phyloP scores from a whole-genome alignment of 2,329 filamentous ascomycete species.

The Trichoderma arundinaceum region DNA sequence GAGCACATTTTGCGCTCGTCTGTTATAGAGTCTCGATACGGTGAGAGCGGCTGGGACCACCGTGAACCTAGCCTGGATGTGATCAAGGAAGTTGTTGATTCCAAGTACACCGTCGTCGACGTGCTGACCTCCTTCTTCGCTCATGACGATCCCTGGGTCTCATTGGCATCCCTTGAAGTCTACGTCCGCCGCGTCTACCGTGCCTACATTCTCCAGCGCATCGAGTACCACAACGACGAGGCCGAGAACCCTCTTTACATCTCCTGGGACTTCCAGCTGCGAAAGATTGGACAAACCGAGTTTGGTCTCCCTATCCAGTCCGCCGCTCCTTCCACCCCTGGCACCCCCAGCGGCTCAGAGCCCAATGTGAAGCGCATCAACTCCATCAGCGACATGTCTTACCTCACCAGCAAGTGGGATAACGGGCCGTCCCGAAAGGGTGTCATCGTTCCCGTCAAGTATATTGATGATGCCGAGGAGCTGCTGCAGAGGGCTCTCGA shows the following conservation, averaged over 20 bases:
- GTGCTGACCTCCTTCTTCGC: conserved; percentile 94
- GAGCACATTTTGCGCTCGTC: conserved; percentile 97
- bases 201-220: conserved; percentile 87
- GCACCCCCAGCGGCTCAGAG: conserved; percentile 67
- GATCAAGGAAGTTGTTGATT: conserved; percentile 97
- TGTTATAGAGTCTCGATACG: conserved; percentile 95
- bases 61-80: conserved; percentile 87
- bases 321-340: conserved; percentile 82
- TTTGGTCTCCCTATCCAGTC: conserved; percentile 82
- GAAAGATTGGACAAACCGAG: conserved; percentile 91
- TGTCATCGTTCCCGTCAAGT: conserved; percentile 91
- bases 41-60: conserved; percentile 96
- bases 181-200: conserved; percentile 97
- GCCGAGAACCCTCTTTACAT: conserved; percentile 71
- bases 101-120: conserved; percentile 97
- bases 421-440: conserved; percentile 85
- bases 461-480: conserved; percentile 93
- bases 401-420: conserved; percentile 73
- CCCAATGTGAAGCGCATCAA: conserved; percentile 78
- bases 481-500: conserved; percentile 83
- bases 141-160: conserved; percentile 92
- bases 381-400: conserved; percentile 97
- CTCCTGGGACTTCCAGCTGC: conserved; percentile 94
- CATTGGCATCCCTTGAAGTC: conserved; percentile 89
- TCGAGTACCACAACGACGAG: conserved; percentile 88